These are phyloP conservation scores for Phytophthora pistaciae DNA, from an alignment of 352 stramenopile species.

Conservation along the genomic window DNA sequence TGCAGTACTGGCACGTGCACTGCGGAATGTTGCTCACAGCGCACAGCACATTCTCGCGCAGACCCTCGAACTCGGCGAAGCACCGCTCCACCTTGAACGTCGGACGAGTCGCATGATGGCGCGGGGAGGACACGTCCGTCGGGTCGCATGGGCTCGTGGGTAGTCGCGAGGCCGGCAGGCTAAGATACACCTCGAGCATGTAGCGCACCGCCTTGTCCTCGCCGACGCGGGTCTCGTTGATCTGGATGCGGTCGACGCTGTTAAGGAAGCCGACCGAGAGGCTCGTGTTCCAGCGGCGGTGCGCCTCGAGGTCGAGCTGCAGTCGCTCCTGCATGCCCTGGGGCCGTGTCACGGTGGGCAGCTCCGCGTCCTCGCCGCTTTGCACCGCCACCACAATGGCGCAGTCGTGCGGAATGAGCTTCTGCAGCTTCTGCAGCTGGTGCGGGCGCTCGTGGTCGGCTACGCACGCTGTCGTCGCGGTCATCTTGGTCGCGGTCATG, in stretches of 20 bases:
- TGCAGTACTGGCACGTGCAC: conserved; percentile 49
- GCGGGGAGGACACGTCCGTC: conserved; percentile 1
- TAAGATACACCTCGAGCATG: conserved; percentile 51
- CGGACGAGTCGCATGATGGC: conserved; percentile 14
- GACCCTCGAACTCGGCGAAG: conserved; percentile 63
- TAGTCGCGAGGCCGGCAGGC: conserved; percentile 40
- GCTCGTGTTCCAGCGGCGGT: conserved; percentile 45
- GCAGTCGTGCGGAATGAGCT: conserved; percentile 45
- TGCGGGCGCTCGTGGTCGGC: conserved; percentile 23
- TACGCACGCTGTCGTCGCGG: conserved; percentile 6
- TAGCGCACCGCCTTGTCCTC: conserved; percentile 45
- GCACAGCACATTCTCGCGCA: conserved; percentile 50
- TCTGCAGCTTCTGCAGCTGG: conserved; percentile 36
- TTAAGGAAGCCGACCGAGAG: conserved; percentile 49
- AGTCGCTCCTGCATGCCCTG: conserved; percentile 33
- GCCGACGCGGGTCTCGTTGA: conserved; percentile 37
- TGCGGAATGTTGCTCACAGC: conserved; percentile 42
- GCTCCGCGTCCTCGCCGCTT: conserved; percentile 21
- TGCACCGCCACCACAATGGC: conserved; percentile 29
- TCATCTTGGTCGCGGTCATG: conserved; percentile 19
- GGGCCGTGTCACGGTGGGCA: conserved; percentile 21
- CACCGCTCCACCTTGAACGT: conserved; percentile 55
- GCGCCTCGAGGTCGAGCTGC: conserved; percentile 41
- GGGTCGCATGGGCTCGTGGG: conserved; percentile 32
- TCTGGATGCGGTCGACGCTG: conserved; percentile 57